Evolutionary conservation across 345 rosid genomes (phyloP), one percentile per base, ranked within the genome.

Genomic region (Rhodamnia rubescens): DNA sequence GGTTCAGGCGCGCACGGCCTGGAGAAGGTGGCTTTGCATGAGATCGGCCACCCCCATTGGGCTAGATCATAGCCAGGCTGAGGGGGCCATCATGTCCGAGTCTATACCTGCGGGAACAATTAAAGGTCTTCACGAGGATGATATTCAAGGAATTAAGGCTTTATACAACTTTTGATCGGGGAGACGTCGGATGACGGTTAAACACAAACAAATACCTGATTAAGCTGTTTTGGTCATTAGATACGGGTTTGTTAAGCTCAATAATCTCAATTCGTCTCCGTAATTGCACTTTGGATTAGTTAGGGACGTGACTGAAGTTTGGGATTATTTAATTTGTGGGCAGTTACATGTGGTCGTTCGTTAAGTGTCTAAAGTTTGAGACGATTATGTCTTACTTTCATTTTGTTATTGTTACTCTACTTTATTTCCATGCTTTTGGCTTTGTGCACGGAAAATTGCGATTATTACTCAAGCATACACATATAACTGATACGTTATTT

Each of bases 11-110:
- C 83, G 3, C 20, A 15, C n/a, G 87, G 88, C 40, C 22, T 87
- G 55, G 88, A 87, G 83, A 84, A 91, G 3, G 84, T 90, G 8
- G 93, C 88, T 5, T 21, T 89, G 84, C 93, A 91, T 83, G 93
- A 92, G 85, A 91, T 91, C 7, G 94, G 92, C 2, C 94, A 92
- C 81, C 88, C 88, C 24, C 90, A n/a, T 92, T 3, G 93, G 92
- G 13, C 90, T 91, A 9, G 84, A 10, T 1, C 94, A 91, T 83
- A 90, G 91, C 52, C 40, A 82, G 13, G 85, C 80, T 13, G 26
- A 52, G 24, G 83, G 7, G 0, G 90, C 93, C 36, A 85, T 90
- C 74, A 92, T 91, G 92, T 91, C 4, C 57, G 42, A 89, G 5
- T 2, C 42, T 1, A 50, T 92, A n/a, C 1, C 5, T 13, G 0